phyloP scores from a whole-genome alignment of 2,329 filamentous ascomycete species.

The Calonectria ilicicola region DNA sequence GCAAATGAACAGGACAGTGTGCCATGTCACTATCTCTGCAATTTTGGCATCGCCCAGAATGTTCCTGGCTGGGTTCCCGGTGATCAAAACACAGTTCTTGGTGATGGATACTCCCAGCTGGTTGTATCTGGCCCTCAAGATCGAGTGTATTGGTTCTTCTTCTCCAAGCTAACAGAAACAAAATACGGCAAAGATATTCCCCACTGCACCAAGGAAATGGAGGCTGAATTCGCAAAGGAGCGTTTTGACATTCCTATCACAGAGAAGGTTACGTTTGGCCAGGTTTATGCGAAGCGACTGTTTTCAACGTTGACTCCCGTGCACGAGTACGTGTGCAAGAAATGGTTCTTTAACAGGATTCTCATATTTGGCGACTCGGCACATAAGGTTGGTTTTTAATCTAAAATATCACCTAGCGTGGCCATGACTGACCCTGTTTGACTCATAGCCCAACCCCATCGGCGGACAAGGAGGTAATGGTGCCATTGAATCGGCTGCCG shows the following conservation, averaged over 20 bases:
- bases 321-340: slow-evolving; percentile 50
- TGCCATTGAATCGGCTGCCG: neutral
- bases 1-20: slow-evolving; percentile 32
- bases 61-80: slow-evolving; percentile 35
- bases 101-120: slow-evolving; percentile 34
- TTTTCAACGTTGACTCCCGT: slow-evolving; percentile 46
- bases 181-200: slow-evolving; percentile 8
- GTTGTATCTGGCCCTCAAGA: slow-evolving; percentile 45
- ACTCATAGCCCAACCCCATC: neutral
- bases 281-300: slow-evolving; percentile 12
- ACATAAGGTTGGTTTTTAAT: slow-evolving; percentile 44
- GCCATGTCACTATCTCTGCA: slow-evolving; percentile 47
- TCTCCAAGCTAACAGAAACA: slow-evolving; percentile 5
- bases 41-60: slow-evolving; percentile 52
- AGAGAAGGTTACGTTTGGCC: slow-evolving; percentile 7
- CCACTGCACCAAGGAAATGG: neutral
- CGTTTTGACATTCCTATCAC: neutral
- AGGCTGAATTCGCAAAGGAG: slow-evolving; percentile 1
- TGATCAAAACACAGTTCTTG: slow-evolving; percentile 15
- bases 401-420: neutral
- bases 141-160: slow-evolving; percentile 41
- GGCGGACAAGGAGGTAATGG: neutral
- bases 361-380: slow-evolving; percentile 55
- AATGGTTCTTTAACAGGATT: slow-evolving; percentile 53
- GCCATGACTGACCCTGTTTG: neutral